Evolutionary conservation across 257 asterid species (phyloP).

Genomic region (Scutellaria barbata): DNA sequence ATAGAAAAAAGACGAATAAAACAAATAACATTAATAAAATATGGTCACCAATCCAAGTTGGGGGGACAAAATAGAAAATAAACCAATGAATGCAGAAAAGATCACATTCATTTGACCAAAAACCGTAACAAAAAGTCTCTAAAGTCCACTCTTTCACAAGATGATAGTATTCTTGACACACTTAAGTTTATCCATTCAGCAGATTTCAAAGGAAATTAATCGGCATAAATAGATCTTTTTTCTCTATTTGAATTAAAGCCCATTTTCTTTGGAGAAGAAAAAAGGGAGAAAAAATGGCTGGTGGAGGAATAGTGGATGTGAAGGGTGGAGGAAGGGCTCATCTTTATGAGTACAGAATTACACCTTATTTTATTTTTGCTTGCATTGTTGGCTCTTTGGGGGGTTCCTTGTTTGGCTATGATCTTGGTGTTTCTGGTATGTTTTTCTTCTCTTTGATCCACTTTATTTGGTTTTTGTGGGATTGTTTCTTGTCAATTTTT

Average conservation of each 20-base stretch:
- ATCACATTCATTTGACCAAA: not conserved
- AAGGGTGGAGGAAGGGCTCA: slow-evolving; percentile 64
- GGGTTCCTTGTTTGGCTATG: slow-evolving; percentile 88
- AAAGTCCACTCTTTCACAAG: no score
- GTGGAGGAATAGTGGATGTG: slow-evolving; percentile 54
- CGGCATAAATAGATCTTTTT: no score
- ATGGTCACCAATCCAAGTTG: not conserved
- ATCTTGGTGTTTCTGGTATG: slow-evolving; percentile 90
- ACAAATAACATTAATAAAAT: no score
- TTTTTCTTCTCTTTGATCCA: not conserved
- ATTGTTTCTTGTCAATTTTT: no score
- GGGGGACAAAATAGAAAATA: not conserved
- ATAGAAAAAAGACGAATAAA: no score
- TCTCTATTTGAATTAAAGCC: not conserved
- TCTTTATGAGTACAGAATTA: slow-evolving; percentile 69
- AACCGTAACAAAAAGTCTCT: not conserved
- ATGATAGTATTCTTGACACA: not conserved
- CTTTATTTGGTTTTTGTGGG: no score
- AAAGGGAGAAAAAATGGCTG: slow-evolving; percentile 55
- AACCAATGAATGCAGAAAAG: no score
- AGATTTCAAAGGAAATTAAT: not conserved
- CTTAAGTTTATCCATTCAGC: not conserved
- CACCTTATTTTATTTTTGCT: slow-evolving; percentile 69
- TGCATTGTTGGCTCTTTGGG: slow-evolving; percentile 87
- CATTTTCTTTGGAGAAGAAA: not conserved